phyloP scores from a whole-genome alignment of 2,329 filamentous ascomycete genomes.

The Macrophomina tecta region DNA sequence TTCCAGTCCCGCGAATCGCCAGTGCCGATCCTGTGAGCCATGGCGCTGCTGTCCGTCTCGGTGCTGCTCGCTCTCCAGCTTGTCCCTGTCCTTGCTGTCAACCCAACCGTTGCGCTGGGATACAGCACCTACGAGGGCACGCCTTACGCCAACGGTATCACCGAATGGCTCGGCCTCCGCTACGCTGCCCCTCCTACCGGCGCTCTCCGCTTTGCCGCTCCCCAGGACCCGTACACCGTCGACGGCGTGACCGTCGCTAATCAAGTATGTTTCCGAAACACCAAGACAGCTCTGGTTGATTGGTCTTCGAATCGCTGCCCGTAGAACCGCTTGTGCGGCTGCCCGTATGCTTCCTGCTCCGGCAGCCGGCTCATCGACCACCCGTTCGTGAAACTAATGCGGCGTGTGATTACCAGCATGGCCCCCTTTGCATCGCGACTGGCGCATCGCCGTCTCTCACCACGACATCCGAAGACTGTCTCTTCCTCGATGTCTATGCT shows the following conservation, averaged over 20 bases:
- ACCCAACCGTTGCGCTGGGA: constrained; percentile 61
- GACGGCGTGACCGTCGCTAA: constrained; percentile 59
- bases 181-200: constrained; percentile 74
- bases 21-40: background rate
- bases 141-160: constrained; percentile 61
- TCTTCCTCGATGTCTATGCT: constrained; percentile 70
- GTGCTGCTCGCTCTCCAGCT: background rate
- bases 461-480: constrained; percentile 66
- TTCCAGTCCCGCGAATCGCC: background rate
- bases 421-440: constrained; percentile 25
- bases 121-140: constrained; percentile 71
- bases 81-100: constrained; percentile 37
- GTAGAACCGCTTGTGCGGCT: background rate
- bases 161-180: constrained; percentile 74
- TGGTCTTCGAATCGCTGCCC: background rate
- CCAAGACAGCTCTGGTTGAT: background rate
- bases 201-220: constrained; percentile 69
- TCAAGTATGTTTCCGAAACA: constrained; percentile 49
- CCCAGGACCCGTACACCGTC: constrained; percentile 63
- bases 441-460: background rate
- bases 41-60: constrained; percentile 1
- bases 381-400: background rate
- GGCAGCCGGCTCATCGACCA: background rate
- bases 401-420: constrained; percentile 7
- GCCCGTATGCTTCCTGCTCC: background rate